Conservation (phyloP, 208 protist genomes). For the Trypanosoma melophagium region DNA sequence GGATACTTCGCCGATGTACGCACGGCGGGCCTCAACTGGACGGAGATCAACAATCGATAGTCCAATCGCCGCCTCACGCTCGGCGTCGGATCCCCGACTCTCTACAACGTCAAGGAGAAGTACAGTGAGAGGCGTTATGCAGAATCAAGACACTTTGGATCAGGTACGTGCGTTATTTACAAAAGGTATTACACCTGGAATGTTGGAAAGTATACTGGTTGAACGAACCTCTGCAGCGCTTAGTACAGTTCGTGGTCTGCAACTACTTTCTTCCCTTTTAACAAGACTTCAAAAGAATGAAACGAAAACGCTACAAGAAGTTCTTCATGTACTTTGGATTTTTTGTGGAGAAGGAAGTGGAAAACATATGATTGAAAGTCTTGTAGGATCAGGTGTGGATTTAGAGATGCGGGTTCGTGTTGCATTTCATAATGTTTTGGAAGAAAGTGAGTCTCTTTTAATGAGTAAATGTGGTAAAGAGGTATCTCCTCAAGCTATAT, state of each 20-base stretch:
- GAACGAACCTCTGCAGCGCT: conserved; percentile 60
- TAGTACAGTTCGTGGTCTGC: conserved; percentile 53
- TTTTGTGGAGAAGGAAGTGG: conserved; percentile 48
- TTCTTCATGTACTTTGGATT: conserved; percentile 54
- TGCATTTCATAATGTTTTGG: conserved; percentile 68
- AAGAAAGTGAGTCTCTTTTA: conserved; percentile 34
- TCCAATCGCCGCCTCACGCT: conserved; percentile 48
- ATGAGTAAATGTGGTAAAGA: conserved; percentile 30
- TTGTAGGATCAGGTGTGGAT: conserved; percentile 67
- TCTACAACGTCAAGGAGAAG: conserved; percentile 65
- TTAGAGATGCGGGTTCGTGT: conserved; percentile 64
- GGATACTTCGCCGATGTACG: conserved; percentile 15
- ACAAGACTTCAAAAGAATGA: conserved; percentile 23
- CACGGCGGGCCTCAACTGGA: conserved; percentile 34
- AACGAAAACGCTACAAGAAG: conserved; percentile 12
- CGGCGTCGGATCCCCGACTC: conserved; percentile 56
- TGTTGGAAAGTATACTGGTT: conserved; percentile 65
- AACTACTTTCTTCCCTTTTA: conserved; percentile 39
- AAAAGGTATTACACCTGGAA: conserved; percentile 45
- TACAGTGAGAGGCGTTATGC: conserved; percentile 44
- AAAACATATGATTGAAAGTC: conserved; percentile 61
- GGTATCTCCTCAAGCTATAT: conserved; percentile 35
- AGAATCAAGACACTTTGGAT: conserved; percentile 66
- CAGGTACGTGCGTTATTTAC: conserved; percentile 67
- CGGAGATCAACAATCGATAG: conserved; percentile 36